Conservation (phyloP, 2,329 filamentous ascomycete genomes). For the Stachybotrys elegans region DNA sequence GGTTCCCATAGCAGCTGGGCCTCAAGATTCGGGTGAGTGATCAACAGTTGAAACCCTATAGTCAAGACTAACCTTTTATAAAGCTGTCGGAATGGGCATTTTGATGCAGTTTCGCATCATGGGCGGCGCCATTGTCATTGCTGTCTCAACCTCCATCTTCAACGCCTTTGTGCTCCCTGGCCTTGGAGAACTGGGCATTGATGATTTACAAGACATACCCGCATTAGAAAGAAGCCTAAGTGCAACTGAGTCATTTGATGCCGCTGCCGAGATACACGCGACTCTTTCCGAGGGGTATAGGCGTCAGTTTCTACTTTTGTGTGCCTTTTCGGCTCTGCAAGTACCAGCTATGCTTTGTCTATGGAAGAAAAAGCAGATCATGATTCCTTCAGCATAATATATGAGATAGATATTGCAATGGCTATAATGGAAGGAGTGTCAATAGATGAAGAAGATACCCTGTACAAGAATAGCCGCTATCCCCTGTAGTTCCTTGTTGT, state of each 20-base stretch:
- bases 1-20: background rate
- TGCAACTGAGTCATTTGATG: background rate
- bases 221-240: background rate
- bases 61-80: background rate
- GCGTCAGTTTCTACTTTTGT: conserved; percentile 1
- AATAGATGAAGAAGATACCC: too few relatives aligned
- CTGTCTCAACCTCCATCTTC: background rate
- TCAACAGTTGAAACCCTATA: background rate
- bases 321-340: background rate
- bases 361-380: conserved; percentile 1
- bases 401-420: too few relatives aligned
- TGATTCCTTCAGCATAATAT: background rate
- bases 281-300: conserved; percentile 1
- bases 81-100: background rate
- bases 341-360: background rate
- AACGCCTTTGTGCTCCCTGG: background rate
- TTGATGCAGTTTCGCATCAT: conserved; percentile 1
- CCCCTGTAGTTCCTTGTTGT: too few relatives aligned
- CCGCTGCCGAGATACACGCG: background rate
- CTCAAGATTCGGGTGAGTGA: background rate
- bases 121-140: conserved; percentile 2
- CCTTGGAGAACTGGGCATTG: background rate
- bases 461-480: too few relatives aligned
- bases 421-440: too few relatives aligned
- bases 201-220: background rate